These are phyloP conservation scores for Saccharomycopsis fibuligera DNA, from an alignment of 805 yeast species.

Conservation along the genomic window DNA sequence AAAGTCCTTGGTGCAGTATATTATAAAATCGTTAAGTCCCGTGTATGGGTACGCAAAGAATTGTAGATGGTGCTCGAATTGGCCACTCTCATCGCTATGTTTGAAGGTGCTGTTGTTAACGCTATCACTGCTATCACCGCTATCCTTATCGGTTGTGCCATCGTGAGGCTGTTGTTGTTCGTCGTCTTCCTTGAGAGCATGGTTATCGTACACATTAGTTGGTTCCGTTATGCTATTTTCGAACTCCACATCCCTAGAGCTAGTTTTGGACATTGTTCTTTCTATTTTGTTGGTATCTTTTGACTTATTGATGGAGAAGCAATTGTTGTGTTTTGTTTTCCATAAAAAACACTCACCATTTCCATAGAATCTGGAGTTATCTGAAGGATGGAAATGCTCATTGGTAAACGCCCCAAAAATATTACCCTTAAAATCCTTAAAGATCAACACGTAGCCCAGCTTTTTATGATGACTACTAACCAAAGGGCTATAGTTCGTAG, in stretches of 20 bases:
- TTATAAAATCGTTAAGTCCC: constrained; percentile 78
- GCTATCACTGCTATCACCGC: too few relatives aligned
- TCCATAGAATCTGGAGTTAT: constrained; percentile 73
- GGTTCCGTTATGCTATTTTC: not conserved
- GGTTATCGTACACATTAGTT: not conserved
- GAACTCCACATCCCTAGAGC: not conserved
- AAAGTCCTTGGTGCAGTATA: constrained; percentile 72
- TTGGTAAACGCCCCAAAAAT: constrained; percentile 77
- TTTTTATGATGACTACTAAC: constrained; percentile 32
- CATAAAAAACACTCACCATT: constrained; percentile 94
- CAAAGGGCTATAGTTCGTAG: not conserved
- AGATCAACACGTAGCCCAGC: constrained; percentile 67
- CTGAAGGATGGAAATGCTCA: constrained; percentile 57
- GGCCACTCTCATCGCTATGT: constrained; percentile 6
- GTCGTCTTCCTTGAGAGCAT: not conserved
- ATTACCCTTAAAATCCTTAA: constrained; percentile 57
- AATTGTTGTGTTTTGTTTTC: constrained; percentile 49
- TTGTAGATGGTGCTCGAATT: constrained; percentile 32
- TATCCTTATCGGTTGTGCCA: too few relatives aligned
- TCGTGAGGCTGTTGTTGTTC: not conserved
- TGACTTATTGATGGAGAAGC: constrained; percentile 21
- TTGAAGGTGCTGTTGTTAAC: constrained; percentile 14
- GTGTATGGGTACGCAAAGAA: constrained; percentile 84
- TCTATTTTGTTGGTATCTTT: constrained; percentile 11
- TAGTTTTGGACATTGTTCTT: not conserved